Evolutionary conservation across 257 asterid genomes (phyloP).

Genomic region (Primulina tabacum): DNA sequence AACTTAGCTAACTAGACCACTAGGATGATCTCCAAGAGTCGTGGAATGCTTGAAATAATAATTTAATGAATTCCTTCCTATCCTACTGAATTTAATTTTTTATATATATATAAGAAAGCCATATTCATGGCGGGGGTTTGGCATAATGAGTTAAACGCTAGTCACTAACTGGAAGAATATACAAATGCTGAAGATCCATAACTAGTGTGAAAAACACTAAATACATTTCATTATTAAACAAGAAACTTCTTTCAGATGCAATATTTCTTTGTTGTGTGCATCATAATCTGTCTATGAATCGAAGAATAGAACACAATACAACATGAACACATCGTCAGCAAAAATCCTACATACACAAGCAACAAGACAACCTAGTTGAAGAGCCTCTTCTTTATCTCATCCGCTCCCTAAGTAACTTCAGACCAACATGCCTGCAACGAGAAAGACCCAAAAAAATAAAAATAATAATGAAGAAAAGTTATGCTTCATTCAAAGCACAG

Average conservation of each 20-base stretch:
- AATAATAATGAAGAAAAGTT: not conserved
- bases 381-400: slow-evolving; percentile 19
- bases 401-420: slow-evolving; percentile 60
- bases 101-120: too few species aligned
- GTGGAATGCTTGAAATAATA: too few species aligned
- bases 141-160: too few species aligned
- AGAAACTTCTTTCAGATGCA: not conserved
- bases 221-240: not conserved
- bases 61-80: too few species aligned
- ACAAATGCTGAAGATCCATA: not conserved
- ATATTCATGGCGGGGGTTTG: too few species aligned
- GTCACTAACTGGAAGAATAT: not conserved
- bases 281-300: not conserved
- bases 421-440: slow-evolving; percentile 57
- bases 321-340: not conserved
- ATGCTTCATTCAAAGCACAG: not conserved
- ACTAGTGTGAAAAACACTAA: not conserved
- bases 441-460: not conserved
- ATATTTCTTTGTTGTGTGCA: not conserved
- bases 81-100: too few species aligned
- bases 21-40: not conserved
- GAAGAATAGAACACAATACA: not conserved
- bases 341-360: not conserved
- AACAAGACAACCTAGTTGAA: not conserved
- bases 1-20: not conserved